These are phyloP conservation scores for Aspergillus egyptiacus DNA, from an alignment of 495 filamentous ascomycete species.

Conservation along the genomic window DNA sequence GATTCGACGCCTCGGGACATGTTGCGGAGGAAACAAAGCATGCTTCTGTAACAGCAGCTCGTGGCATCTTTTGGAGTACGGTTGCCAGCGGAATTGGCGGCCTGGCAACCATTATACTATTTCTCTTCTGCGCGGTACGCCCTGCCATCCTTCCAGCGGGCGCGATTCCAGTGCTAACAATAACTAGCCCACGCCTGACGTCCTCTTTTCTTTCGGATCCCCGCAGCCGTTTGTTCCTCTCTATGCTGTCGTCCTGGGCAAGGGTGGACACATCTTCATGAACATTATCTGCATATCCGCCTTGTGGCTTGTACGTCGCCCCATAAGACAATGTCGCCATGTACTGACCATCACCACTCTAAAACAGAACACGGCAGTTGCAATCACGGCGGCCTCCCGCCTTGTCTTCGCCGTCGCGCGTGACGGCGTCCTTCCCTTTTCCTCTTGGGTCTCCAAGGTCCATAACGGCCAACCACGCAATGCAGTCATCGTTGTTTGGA, in stretches of 20 bases:
- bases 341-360: background rate
- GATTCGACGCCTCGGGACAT: slow-evolving; percentile 52
- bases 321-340: background rate
- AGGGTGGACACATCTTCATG: slow-evolving; percentile 52
- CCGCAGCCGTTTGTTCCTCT: slow-evolving; percentile 51
- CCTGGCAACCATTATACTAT: slow-evolving; percentile 47
- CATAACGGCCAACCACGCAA: slow-evolving; percentile 48
- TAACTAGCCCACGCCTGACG: slow-evolving; percentile 31
- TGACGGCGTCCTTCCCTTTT: slow-evolving; percentile 52
- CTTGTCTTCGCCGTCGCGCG: slow-evolving; percentile 52
- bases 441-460: slow-evolving; percentile 48
- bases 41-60: slow-evolving; percentile 46
- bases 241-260: slow-evolving; percentile 46
- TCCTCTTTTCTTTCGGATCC: slow-evolving; percentile 40
- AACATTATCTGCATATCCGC: slow-evolving; percentile 47
- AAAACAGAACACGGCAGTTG: slow-evolving; percentile 46
- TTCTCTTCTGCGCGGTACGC: slow-evolving; percentile 50
- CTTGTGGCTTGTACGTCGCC: slow-evolving; percentile 38
- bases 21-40: slow-evolving; percentile 55
- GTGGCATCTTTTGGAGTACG: slow-evolving; percentile 52
- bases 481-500: slow-evolving; percentile 50
- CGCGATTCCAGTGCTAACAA: background rate
- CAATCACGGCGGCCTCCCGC: slow-evolving; percentile 50
- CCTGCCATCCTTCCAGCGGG: background rate
- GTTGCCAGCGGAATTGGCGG: slow-evolving; percentile 47